Percentiles rank a stretch among this genome's conserved stretches.
phyloP scores from a whole-genome alignment of 148 eudicot species.

The Silene uniflora region DNA sequence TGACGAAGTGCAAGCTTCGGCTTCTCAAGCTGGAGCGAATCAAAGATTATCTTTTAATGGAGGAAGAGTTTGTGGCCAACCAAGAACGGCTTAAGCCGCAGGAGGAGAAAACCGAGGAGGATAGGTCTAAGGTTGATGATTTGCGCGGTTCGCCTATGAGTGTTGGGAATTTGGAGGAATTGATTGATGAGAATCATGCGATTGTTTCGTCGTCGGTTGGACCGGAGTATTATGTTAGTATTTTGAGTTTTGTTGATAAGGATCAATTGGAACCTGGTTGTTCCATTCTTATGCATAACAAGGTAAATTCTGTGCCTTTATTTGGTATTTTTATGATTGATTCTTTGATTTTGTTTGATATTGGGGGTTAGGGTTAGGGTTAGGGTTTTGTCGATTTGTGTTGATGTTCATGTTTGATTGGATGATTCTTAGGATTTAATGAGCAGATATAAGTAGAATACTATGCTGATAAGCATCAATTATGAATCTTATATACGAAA shows the following conservation, averaged over 20 bases:
- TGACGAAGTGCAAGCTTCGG: conserved; percentile 78
- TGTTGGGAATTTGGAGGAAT: conserved; percentile 85
- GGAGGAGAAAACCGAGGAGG: conserved; percentile 97
- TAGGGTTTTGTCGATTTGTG: conserved; percentile 10
- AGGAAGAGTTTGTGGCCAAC: conserved; percentile 91
- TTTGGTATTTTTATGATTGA: background rate
- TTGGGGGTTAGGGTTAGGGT: conserved; percentile 12
- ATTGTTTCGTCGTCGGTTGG: conserved; percentile 90
- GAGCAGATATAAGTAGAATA: background rate
- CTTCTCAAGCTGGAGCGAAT: conserved; percentile 73
- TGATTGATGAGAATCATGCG: conserved; percentile 98
- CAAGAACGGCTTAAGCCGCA: conserved; percentile 88
- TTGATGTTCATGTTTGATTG: background rate
- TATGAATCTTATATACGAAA: no score
- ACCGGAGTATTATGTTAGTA: conserved; percentile 93
- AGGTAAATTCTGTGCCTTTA: conserved; percentile 34
- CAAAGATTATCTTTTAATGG: conserved; percentile 86
- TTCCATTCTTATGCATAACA: conserved; percentile 90
- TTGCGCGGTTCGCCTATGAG: conserved; percentile 95
- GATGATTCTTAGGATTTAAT: background rate
- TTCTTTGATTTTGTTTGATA: background rate
- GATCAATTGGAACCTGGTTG: conserved; percentile 98
- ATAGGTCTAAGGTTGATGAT: conserved; percentile 83
- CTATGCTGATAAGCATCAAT: background rate
- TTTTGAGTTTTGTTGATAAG: conserved; percentile 82